Base-by-base conservation (phyloP, 352 stramenopile species). In the Phytopythium oedochilum region DNA sequence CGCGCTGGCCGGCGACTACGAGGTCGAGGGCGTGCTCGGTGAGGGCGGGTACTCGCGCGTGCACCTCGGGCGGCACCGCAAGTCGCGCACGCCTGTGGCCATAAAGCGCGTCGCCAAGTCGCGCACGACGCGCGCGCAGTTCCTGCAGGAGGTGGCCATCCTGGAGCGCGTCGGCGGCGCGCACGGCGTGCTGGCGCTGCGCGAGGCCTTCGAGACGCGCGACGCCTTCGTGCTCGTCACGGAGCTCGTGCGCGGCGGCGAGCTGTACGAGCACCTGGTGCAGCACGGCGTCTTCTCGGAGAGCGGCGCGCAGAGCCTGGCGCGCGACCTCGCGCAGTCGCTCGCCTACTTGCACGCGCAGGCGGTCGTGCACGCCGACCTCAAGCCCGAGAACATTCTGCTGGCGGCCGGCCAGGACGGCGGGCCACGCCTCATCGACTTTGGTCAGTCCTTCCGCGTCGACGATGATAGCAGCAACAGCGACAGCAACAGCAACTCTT, bases 341-440 rank as follows among this genome's bases (percentile, higher is more conserved):
- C 60, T 86, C 1, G 36, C 65, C 17, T 71, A 78, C n/a, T 45
- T 85, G 49, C 74, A 85, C 55, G 61, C 64, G 43, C 60, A 71
- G 42, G 28, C 64, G 10, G 69, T 85, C 40, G 74, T 85, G 23
- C 74, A 85, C 53, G 74, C 69, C 1, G 74, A 85, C 40, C 25
- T 85, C 25, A 85, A 85, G 60, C 74, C 70, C 12, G 74, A 85
- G 54, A 85, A 85, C 53, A 83, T 85, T 44, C 52, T 85, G 26
- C 48, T 84, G n/a, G 45, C 49, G 0, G 47, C 51, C 26, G 58
- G 53, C 17, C 11, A 22, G 10, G 49, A 31, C 3, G 32, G 36
- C 22, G 49, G 14, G 23, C 63, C 98, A 25, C 67, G 75, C 15
- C 68, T 92, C 32, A 87, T 88, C 36, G 79, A 92, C 66, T 92